A percentile compares a stretch with the other conserved stretches of the same genome.
Conservation (phyloP, 148 eudicot species). For the Hydrangea macrophylla region DNA sequence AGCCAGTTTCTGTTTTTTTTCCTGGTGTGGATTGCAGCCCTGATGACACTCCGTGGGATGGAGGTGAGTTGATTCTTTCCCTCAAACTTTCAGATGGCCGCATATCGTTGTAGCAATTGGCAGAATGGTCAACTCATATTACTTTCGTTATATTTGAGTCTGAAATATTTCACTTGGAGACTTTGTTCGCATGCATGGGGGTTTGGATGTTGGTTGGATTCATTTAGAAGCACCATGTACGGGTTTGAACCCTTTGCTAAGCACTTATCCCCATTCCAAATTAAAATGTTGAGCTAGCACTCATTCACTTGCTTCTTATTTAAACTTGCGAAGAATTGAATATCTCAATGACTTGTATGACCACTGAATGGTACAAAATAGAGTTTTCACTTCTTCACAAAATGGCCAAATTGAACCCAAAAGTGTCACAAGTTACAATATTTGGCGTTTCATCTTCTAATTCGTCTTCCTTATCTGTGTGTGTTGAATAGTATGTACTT, state of each 20-base stretch:
- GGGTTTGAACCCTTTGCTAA: no score
- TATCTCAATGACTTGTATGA: neutral
- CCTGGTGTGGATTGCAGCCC: slow-evolving; percentile 41
- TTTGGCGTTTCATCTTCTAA: neutral
- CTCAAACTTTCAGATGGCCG: neutral
- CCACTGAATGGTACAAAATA: no score
- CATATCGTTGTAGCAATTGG: neutral
- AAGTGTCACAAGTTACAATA: neutral
- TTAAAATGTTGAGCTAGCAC: neutral
- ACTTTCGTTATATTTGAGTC: neutral
- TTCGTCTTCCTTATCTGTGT: no score
- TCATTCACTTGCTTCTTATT: neutral
- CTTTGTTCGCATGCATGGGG: no score
- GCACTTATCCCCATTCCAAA: no score
- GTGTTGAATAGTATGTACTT: neutral
- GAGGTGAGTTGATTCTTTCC: slow-evolving; percentile 37
- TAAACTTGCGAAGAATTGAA: neutral
- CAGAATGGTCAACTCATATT: neutral
- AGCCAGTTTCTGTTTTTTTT: slow-evolving; percentile 14
- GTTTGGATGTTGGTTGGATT: no score
- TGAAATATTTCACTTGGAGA: neutral
- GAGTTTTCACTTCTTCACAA: neutral
- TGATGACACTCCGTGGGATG: slow-evolving; percentile 60
- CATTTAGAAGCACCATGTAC: no score
- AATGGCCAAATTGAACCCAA: neutral